Evolutionary conservation across 352 stramenopile genomes (phyloP), one percentile per base, ranked within the genome.

Genomic region (Saprolegnia diclina): DNA sequence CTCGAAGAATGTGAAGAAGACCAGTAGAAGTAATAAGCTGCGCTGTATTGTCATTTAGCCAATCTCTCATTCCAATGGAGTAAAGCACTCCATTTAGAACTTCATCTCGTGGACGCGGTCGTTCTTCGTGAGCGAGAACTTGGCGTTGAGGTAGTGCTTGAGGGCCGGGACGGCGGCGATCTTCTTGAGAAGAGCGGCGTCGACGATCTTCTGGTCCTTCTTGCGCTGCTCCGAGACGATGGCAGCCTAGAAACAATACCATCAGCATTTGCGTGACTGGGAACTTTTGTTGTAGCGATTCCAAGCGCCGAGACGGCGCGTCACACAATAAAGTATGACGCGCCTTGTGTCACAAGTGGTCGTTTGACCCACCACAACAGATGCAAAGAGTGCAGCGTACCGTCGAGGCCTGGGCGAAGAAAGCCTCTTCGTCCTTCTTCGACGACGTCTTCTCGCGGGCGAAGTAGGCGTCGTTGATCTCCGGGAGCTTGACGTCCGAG

Each of bases 81-180:
- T n/a, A 57, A 57, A 38, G 13, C 11, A 35, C 11, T 40, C 46
- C 56, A 69, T 61, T 97, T 99, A 99, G 81, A 99, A 99, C 79
- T 98, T 96, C 84, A 99, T 97, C 70, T 98, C 93, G 88, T 99
- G 98, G 50, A 93, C 96, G 71, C 92, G 94, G 80, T 99, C 96
- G 78, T 92, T 95, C 78, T 98, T 98, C 72, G 82, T 97, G 61
- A 99, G 82, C 72, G 91, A 95, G 85, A 99, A 99, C 77, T 97
- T 98, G 56, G 94, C 94, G 73, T 97, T 96, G 73, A 99, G 79
- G 92, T 99, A 99, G 61, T 88, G 91, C 83, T 99, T 98, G 74
- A 99, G 86, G 86, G 99, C 95, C 53, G 87, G 82, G 71, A 93
- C 88, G 45, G 80, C 81, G 64, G 91, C 87, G 52, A 95, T 74